phyloP scores from a whole-genome alignment of 768 basidiomycete genomes.

The Hygrophoropsis aurantiaca region DNA sequence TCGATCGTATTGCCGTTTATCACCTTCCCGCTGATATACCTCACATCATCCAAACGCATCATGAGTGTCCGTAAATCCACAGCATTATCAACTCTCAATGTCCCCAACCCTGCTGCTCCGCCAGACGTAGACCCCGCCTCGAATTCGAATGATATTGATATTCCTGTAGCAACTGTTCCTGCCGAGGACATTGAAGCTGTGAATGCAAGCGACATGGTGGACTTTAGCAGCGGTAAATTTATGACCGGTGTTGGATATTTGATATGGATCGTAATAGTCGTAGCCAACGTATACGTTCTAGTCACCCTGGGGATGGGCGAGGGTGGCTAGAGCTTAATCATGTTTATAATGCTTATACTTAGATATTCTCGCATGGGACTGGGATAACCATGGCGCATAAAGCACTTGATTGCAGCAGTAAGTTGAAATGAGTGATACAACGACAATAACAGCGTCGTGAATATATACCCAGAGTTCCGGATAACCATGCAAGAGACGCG shows the following conservation, averaged over 20 bases:
- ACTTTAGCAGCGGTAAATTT: conserved; percentile 63
- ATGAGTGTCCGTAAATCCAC: conserved; percentile 58
- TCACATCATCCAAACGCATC: conserved; percentile 63
- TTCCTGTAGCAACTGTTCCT: not conserved
- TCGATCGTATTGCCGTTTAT: conserved; percentile 85
- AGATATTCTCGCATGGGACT: no score
- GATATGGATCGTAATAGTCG: conserved; percentile 65
- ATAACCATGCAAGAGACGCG: no score
- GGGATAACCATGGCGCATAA: not conserved
- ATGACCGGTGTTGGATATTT: conserved; percentile 48
- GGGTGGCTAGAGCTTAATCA: conserved; percentile 7
- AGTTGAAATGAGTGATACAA: no score
- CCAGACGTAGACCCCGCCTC: not conserved
- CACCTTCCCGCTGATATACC: conserved; percentile 75
- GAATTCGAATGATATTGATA: not conserved
- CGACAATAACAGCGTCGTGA: no score
- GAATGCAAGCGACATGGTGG: conserved; percentile 41
- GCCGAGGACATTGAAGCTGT: conserved; percentile 5
- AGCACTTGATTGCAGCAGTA: not conserved
- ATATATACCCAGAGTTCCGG: no score
- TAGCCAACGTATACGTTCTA: conserved; percentile 79
- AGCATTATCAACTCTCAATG: not conserved
- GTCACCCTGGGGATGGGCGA: conserved; percentile 51
- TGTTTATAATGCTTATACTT: no score
- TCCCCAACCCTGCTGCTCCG: not conserved